phyloP scores from a whole-genome alignment of 23 red algal species.

The Gracilaria caudata region DNA sequence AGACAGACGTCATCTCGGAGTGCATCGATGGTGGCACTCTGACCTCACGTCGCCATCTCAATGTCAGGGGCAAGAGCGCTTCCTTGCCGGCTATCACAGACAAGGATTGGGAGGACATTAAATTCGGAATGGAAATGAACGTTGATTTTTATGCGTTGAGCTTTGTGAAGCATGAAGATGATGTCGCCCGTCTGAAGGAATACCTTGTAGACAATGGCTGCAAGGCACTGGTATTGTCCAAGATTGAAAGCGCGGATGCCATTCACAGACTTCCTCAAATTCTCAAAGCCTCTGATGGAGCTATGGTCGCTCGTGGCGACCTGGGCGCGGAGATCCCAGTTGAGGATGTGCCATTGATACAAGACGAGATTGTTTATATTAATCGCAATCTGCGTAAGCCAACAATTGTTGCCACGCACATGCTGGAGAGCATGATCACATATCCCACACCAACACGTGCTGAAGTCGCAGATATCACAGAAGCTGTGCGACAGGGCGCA shows the following conservation, averaged over 20 bases:
- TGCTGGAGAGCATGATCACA: constrained; percentile 98
- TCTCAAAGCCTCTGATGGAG: constrained; percentile 92
- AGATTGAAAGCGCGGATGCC: constrained; percentile 97
- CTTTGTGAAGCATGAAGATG: constrained; percentile 99
- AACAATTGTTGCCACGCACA: constrained; percentile 99
- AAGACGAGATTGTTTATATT: constrained; percentile 95
- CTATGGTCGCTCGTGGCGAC: constrained; percentile 99
- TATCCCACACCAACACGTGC: constrained; percentile 97
- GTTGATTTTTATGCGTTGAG: constrained; percentile 98
- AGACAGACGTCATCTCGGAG: constrained; percentile 89
- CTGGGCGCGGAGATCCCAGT: constrained; percentile 97
- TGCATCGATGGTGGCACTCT: constrained; percentile 95
- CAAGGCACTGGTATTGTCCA: constrained; percentile 91
- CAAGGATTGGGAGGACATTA: constrained; percentile 99
- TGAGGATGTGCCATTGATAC: constrained; percentile 96
- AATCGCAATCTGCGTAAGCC: constrained; percentile 93
- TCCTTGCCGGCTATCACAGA: constrained; percentile 96
- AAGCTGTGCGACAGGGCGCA: constrained; percentile 90
- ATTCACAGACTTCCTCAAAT: constrained; percentile 82
- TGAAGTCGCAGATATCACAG: constrained; percentile 96
- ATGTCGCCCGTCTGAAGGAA: constrained; percentile 77
- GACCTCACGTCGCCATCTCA: constrained; percentile 94
- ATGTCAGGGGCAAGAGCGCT: constrained; percentile 97
- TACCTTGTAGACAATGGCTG: constrained; percentile 63
- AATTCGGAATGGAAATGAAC: constrained; percentile 87